Base-by-base conservation (phyloP, 352 stramenopile species). In the Phytopythium montanum region DNA sequence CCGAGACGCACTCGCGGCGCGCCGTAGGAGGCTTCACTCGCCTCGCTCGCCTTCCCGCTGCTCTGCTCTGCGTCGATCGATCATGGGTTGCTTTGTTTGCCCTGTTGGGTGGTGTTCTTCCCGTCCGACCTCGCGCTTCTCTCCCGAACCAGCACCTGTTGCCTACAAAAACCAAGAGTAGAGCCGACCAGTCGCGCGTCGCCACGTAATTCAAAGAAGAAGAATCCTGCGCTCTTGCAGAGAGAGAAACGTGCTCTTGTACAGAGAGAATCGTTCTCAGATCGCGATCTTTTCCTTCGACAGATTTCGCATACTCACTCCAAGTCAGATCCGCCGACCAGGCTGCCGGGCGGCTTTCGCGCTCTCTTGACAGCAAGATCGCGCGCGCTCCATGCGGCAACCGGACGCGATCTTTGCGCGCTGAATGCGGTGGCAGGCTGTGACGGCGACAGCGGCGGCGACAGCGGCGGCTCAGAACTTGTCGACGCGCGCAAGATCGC, bases 401-500 rank as follows among this genome's bases (percentile, higher is more conserved):
- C 34, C 51, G 3, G 23, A 18, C 33, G 52, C n/a, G 50, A 56
- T 56, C 50, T 56, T 56, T 33, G 16, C 16, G 31, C 9, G 29
- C 50, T 56, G 29, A 21, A 52, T 29, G 26, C 49, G 29, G 13
- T n/a, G n/a, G n/a, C n/a, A n/a, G n/a, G n/a, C n/a, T n/a, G n/a
- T n/a, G n/a, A n/a, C n/a, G n/a, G n/a, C n/a, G n/a, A n/a, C n/a
- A n/a, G n/a, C n/a, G n/a, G n/a, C n/a, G n/a, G n/a, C 49, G 19
- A 2, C 34, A 10, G 33, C 33, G 2, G 33, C 49, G 29, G 2
- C 23, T 63, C 72, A 87, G 39, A 82, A 58, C 45, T 66, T 60
- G 36, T 71, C 52, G 54, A 72, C 72, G 25, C 54, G 57, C 25
- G 75, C 73, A 49, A 95, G 73, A 66, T 95, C 83, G 48, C 84